These are phyloP conservation scores for Scheffersomyces insectosa DNA, from an alignment of 1,139 yeast species.

Conservation along the genomic window DNA sequence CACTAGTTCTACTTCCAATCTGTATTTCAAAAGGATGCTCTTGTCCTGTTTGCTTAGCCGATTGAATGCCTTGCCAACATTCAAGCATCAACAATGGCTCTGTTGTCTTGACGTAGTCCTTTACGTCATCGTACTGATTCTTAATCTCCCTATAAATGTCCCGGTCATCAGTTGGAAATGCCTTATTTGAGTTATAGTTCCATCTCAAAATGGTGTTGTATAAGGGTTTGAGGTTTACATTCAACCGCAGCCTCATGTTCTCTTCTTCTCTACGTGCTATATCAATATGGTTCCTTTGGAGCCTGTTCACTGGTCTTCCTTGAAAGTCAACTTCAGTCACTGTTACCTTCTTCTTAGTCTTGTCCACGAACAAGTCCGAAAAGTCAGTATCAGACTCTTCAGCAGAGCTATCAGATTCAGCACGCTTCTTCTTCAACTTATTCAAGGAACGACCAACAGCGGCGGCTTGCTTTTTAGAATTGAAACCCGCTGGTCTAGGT, in stretches of 20 bases:
- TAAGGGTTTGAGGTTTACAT: constrained; percentile 75
- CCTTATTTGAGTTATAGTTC: constrained; percentile 64
- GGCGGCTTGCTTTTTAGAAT: constrained; percentile 33
- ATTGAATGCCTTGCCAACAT: constrained; percentile 89
- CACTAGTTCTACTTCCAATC: constrained; percentile 78
- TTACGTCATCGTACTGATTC: constrained; percentile 50
- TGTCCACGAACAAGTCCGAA: constrained; percentile 44
- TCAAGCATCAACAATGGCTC: constrained; percentile 84
- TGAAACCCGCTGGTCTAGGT: constrained; percentile 62
- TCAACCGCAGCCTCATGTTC: constrained; percentile 75
- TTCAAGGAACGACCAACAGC: constrained; percentile 41
- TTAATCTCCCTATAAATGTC: constrained; percentile 40
- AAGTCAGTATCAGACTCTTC: constrained; percentile 38
- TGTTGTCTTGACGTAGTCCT: constrained; percentile 65
- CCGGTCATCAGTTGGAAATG: constrained; percentile 55
- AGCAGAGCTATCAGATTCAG: constrained; percentile 34
- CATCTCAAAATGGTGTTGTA: constrained; percentile 72
- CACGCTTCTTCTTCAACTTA: constrained; percentile 27
- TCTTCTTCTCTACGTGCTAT: constrained; percentile 67
- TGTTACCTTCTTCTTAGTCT: constrained; percentile 33
- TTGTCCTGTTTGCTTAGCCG: constrained; percentile 65
- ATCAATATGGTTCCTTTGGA: constrained; percentile 18
- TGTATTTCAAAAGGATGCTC: constrained; percentile 66
- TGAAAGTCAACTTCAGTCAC: constrained; percentile 40
- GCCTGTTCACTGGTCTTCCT: constrained; percentile 30